phyloP scores from a whole-genome alignment of 495 filamentous ascomycete species.

The Penicillium taxi region DNA sequence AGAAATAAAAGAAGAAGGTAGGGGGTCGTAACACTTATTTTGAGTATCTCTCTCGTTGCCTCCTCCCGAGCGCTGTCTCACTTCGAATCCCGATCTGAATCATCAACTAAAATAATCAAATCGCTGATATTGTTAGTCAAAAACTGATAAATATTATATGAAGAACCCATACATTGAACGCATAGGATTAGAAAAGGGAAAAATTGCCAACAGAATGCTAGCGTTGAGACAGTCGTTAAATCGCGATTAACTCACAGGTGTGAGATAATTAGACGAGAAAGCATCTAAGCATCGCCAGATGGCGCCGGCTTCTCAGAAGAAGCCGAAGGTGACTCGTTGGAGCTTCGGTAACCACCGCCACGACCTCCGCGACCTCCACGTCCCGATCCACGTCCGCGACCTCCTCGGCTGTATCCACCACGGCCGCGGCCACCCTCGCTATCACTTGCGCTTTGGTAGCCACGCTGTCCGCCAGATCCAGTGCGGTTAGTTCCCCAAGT shows the following conservation, averaged over 20 bases:
- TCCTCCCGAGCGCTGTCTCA: slow-evolving; percentile 8
- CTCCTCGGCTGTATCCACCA: slow-evolving; percentile 55
- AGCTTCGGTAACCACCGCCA: slow-evolving; percentile 39
- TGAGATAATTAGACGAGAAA: no score
- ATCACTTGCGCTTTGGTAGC: slow-evolving; percentile 79
- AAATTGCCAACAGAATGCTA: no score
- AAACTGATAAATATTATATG: no score
- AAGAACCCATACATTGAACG: no score
- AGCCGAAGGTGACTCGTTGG: slow-evolving; percentile 41
- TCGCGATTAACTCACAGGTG: no score
- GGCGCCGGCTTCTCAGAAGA: slow-evolving; percentile 43
- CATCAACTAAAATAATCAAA: no score
- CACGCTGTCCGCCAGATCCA: slow-evolving; percentile 51
- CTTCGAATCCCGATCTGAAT: no score
- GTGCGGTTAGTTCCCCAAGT: slow-evolving; percentile 64
- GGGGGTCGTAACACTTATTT: slow-evolving; percentile 4
- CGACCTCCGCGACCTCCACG: slow-evolving; percentile 35
- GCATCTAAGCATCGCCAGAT: slow-evolving; percentile 41
- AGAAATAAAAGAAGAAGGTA: slow-evolving; percentile 7
- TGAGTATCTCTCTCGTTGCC: slow-evolving; percentile 15
- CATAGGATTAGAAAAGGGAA: no score
- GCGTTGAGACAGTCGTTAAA: no score
- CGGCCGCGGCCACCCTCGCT: slow-evolving; percentile 61
- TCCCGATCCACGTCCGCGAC: slow-evolving; percentile 48
- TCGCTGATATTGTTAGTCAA: no score